Base-by-base conservation (phyloP, 2,329 filamentous ascomycete genomes). In the Scopulariopsis brevicaulis region DNA sequence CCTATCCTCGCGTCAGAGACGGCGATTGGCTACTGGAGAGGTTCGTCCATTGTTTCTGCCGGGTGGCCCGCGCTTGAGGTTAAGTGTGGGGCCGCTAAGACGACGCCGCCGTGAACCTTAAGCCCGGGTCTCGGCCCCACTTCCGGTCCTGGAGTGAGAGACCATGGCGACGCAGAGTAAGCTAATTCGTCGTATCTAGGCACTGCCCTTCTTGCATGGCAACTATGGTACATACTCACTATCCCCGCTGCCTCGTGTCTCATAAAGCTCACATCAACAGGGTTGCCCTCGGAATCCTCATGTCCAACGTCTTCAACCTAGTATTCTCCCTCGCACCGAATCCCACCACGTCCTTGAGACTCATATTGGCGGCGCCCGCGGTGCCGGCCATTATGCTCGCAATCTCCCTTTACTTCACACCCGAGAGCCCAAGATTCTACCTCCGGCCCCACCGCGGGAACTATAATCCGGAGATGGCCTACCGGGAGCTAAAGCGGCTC, bases 1-100 rank as follows among this genome's bases (percentile, higher is more conserved):
- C 73, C 75, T 0, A 75, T 77, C 18, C 66, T 78, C 2, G 75
- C 74, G 2, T 73, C 73, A 8, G 76, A 78, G 62, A 76, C 74
- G 0, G 73, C 75, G 0, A 69, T 76, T 15, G 73, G 74, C 0
- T 77, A 73, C 60, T 77, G 75, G 75, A 68, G 75, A 63, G 76
- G 75, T 1, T 75, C 43, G 55, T 55, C 25, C 25, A 32, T 37
- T 8, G 32, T 11, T 51, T 28, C 14, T 32, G 28, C 12, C 14
- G 24, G 6, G 6, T 11, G 1, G 3, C 40, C 6, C 24, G 12
- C 2, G 40, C 20, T 35, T 50, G 54, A 18, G 14, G 40, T 56
- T 37, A 18, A 35, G n/a, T 32, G 55, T 56, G 46, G 55, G 34
- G 55, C 25, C 46, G 14, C 15, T 51, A 35, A 51, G 20, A 25